A percentile compares a stretch with the other conserved stretches of the same genome.
Evolutionary conservation across 73 alveolate genomes (phyloP).

Genomic region (Paramecium tetraurelia): DNA sequence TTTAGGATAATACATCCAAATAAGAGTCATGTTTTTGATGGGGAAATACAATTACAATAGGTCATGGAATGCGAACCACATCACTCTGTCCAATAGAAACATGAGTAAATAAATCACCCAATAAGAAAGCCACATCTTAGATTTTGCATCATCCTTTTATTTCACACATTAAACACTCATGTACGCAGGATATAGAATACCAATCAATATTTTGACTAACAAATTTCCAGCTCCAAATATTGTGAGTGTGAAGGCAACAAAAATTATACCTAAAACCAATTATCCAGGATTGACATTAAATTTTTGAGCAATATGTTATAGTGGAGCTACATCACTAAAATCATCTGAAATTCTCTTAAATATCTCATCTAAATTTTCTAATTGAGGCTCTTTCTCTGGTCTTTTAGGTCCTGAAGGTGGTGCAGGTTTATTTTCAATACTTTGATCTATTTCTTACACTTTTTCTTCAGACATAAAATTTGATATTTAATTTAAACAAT

Average conservation of each 20-base stretch:
- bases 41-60: background rate
- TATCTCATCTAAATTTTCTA: background rate
- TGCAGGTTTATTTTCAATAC: background rate
- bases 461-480: background rate
- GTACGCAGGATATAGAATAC: constrained; percentile 28
- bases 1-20: constrained; percentile 48
- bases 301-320: background rate
- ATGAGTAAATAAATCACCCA: background rate
- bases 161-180: constrained; percentile 21
- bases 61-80: constrained; percentile 38
- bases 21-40: background rate
- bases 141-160: background rate
- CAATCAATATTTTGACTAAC: constrained; percentile 28
- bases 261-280: background rate
- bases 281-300: constrained; percentile 30
- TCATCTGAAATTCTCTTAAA: constrained; percentile 18
- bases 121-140: constrained; percentile 38
- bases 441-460: background rate
- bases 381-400: background rate
- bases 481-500: background rate
- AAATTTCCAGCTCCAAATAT: constrained; percentile 40
- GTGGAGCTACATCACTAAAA: constrained; percentile 27
- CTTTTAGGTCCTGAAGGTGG: background rate
- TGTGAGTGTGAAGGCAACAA: constrained; percentile 12
- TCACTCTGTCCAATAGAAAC: constrained; percentile 16